Conservation (phyloP, 2,329 filamentous ascomycete species). For the Blastomyces gilchristii region DNA sequence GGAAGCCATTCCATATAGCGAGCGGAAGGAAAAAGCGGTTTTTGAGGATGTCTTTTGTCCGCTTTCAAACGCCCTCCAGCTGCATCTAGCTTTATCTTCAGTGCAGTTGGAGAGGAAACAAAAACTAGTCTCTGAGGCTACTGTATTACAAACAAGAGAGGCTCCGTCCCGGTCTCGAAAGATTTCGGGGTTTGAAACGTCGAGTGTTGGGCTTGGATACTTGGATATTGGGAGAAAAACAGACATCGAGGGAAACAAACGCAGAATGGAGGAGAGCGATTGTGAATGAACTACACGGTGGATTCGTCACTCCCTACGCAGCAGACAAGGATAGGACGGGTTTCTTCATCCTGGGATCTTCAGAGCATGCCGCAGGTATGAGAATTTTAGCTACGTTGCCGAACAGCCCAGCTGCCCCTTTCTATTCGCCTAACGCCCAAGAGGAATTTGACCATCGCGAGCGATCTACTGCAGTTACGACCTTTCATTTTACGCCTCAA, state of each 20-base stretch:
- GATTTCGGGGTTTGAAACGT: constrained; percentile 20
- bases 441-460: background rate
- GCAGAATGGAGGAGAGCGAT: background rate
- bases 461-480: background rate
- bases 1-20: constrained; percentile 25
- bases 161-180: constrained; percentile 14
- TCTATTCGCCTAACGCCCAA: background rate
- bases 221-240: constrained; percentile 12
- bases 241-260: constrained; percentile 9
- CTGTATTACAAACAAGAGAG: constrained; percentile 57
- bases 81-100: constrained; percentile 15
- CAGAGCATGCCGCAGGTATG: background rate
- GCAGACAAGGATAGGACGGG: background rate
- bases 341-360: background rate
- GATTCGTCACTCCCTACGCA: background rate
- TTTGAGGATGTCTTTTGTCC: constrained; percentile 96
- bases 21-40: constrained; percentile 54
- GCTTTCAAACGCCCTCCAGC: constrained; percentile 59
- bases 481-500: background rate
- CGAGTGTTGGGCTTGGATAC: constrained; percentile 20
- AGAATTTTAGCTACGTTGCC: background rate
- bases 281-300: constrained; percentile 1
- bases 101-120: constrained; percentile 61
- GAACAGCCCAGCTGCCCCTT: background rate
- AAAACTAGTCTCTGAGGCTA: constrained; percentile 89